Percentiles rank a stretch among this genome's conserved stretches.
Evolutionary conservation across 805 yeast genomes (phyloP).

Genomic region (Wickerhamiella siamensis): DNA sequence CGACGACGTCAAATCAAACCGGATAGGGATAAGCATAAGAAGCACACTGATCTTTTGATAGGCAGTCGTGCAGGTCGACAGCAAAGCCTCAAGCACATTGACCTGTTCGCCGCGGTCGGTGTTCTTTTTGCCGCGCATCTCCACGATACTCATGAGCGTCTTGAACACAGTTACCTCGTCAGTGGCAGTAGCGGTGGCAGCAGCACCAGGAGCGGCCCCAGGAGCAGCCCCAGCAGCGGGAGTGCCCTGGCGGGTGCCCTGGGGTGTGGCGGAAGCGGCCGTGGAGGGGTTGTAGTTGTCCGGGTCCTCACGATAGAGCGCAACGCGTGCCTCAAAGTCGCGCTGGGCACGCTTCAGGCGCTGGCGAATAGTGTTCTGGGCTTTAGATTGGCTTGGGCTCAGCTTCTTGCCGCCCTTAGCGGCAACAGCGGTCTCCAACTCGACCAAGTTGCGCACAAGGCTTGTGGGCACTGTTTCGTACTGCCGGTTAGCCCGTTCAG

Average conservation of each 20-base stretch:
- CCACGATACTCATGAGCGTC: constrained; percentile 59
- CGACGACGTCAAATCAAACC: constrained; percentile 66
- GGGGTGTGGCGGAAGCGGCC: constrained; percentile 17
- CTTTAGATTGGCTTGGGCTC: constrained; percentile 70
- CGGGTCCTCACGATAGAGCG: constrained; percentile 50
- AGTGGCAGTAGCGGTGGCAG: constrained; percentile 21
- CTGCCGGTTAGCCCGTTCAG: constrained; percentile 62
- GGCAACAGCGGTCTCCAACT: constrained; percentile 53
- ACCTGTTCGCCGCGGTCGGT: constrained; percentile 74
- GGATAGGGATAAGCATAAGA: constrained; percentile 69
- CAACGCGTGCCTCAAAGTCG: constrained; percentile 49
- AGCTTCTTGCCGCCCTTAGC: constrained; percentile 49
- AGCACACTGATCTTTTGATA: constrained; percentile 70
- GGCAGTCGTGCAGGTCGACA: constrained; percentile 35
- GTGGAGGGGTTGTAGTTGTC: constrained; percentile 39
- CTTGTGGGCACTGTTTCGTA: constrained; percentile 56
- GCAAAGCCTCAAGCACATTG: constrained; percentile 47
- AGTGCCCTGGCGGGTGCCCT: constrained; percentile 16
- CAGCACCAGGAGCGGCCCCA: no score
- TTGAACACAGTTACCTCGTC: constrained; percentile 43
- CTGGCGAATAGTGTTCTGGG: constrained; percentile 77
- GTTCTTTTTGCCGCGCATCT: constrained; percentile 90
- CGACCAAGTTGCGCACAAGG: constrained; percentile 53
- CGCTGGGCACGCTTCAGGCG: constrained; percentile 68
- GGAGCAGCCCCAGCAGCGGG: constrained; percentile 24